Evolutionary conservation across 2,329 filamentous ascomycete species (phyloP), one percentile per base, ranked within the genome.

Genomic region (Ilyonectria sp.): DNA sequence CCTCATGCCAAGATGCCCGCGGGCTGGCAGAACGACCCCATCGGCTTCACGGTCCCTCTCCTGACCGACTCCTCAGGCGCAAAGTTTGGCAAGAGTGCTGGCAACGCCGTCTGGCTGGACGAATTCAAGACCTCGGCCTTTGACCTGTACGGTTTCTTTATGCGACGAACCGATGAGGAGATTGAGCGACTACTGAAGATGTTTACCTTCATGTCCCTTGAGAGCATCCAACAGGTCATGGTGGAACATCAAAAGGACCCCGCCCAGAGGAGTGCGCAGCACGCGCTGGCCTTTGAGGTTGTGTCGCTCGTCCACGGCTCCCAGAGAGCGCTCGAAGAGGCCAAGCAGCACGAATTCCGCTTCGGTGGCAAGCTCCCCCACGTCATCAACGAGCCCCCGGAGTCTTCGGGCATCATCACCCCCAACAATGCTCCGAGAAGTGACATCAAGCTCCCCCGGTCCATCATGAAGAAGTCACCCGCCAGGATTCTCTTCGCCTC

Each of bases 61-160:
- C 85, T 99, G 43, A 97, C 94, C 0, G 95, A 95, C 59, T 86
- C 93, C 1, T 89, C 93, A 1, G 96, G 96, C 19, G 90, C 90
- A 77, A 99, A 99, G 81, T 95, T 98, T 74, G 96, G 96, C 58
- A 99, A 99, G 84, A 97, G 92, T 69, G 93, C 94, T 2, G 95
- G 95, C 29, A 98, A 98, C 79, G 95, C 95, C 2, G 82, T 99
- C 40, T 99, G 96, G 96, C 87, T 99, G 3, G 94, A 98, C 79
- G 86, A 87, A 60, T 90, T 92, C 74, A 89, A 94, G 87, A 97
- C 95, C 1, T 91, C 88, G 33, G 84, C 91, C 0, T 98, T 95
- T 76, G 94, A 98, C 65, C 86, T 98, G 1, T 98, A 98, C 79
- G 86, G 95, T 79, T 98, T 95, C 84, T 96, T 98, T 75, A 86